Conservation (phyloP, 2,329 filamentous ascomycete species). For the Colletotrichum sp. region DNA sequence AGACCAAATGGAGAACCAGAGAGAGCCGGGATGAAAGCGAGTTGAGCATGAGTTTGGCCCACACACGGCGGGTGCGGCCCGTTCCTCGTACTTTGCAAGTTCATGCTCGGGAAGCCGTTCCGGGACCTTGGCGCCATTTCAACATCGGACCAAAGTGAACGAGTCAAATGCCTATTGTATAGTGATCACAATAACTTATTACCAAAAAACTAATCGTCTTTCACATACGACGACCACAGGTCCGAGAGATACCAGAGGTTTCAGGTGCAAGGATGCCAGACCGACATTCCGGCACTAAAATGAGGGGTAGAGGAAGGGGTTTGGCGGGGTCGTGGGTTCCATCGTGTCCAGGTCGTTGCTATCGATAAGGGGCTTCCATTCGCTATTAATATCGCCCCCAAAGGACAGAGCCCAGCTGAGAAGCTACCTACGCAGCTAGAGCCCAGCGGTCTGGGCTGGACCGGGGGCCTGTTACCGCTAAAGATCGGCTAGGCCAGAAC, state of each 20-base stretch:
- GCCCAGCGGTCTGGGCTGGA: background rate
- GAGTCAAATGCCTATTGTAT: background rate
- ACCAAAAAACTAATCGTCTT: background rate
- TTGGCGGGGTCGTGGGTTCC: background rate
- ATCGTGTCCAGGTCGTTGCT: background rate
- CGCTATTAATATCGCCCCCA: background rate
- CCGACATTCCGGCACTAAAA: constrained; percentile 7
- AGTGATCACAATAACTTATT: background rate
- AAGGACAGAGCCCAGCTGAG: background rate
- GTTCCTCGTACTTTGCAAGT: background rate
- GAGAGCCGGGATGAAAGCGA: constrained; percentile 1
- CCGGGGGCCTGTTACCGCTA: background rate
- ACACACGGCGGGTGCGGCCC: background rate
- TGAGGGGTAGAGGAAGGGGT: background rate
- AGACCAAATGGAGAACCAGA: background rate
- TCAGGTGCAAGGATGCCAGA: background rate
- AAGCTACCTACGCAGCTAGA: background rate
- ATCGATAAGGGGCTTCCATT: background rate
- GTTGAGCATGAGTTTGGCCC: background rate
- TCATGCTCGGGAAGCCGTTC: background rate
- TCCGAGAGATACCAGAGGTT: background rate
- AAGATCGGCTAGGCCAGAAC: background rate
- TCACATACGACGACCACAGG: background rate
- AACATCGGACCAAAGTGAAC: background rate
- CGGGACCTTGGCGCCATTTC: background rate